Percentiles rank a stretch among this genome's conserved stretches.
These are phyloP conservation scores for Elsinoe arachidis DNA, from an alignment of 2,329 filamentous ascomycete species.

Conservation along the genomic window DNA sequence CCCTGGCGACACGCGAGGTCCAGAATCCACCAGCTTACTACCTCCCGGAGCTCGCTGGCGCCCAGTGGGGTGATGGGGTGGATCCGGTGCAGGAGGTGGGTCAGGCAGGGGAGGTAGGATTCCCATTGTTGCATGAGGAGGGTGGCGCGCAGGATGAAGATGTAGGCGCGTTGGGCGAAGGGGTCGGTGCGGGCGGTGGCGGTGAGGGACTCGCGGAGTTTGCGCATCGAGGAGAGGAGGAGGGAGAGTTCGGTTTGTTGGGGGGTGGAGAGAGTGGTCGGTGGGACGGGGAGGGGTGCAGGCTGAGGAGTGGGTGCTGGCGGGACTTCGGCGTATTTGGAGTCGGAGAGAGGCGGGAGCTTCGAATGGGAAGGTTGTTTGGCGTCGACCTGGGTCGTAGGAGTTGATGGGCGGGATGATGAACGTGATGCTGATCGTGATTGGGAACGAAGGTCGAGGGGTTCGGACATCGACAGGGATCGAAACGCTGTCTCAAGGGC, in stretches of 20 bases:
- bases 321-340: constrained; percentile 5
- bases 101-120: constrained; percentile 80
- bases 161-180: constrained; percentile 82
- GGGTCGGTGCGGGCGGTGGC: constrained; percentile 65
- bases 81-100: constrained; percentile 65
- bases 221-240: constrained; percentile 77
- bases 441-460: constrained; percentile 6
- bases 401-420: not conserved
- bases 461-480: constrained; percentile 42
- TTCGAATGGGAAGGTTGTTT: not conserved
- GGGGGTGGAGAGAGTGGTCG: constrained; percentile 15
- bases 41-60: constrained; percentile 65
- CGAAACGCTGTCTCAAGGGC: constrained; percentile 69
- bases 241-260: constrained; percentile 50
- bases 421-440: not conserved
- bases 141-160: constrained; percentile 80
- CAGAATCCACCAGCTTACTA: constrained; percentile 71
- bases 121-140: constrained; percentile 75
- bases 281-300: constrained; percentile 12
- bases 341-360: constrained; percentile 13
- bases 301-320: not conserved
- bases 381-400: not conserved
- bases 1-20: constrained; percentile 80
- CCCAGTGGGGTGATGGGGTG: constrained; percentile 60
- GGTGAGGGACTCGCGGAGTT: constrained; percentile 82